These are phyloP conservation scores for Periglandula ipomoeae DNA, from an alignment of 2,329 filamentous ascomycete species.

Conservation along the genomic window DNA sequence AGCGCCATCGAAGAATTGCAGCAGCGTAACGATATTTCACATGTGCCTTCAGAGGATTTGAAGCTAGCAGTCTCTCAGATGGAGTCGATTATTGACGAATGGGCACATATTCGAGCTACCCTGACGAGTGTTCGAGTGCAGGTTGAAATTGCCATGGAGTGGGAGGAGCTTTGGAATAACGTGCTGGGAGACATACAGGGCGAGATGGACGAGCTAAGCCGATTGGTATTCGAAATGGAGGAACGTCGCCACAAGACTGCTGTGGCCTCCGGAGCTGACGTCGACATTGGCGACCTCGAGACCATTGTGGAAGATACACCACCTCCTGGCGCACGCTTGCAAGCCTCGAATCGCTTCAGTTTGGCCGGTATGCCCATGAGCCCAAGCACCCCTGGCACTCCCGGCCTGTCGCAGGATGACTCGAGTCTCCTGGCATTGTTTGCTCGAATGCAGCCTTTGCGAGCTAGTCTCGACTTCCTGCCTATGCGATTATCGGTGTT, in stretches of 20 bases:
- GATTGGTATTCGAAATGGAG: slow-evolving; percentile 94
- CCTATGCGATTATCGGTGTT: slow-evolving; percentile 92
- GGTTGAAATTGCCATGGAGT: slow-evolving; percentile 96
- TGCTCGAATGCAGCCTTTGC: slow-evolving; percentile 86
- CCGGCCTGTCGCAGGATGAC: slow-evolving; percentile 63
- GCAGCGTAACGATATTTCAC: slow-evolving; percentile 62
- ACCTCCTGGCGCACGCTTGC: slow-evolving; percentile 39
- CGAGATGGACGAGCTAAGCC: slow-evolving; percentile 70
- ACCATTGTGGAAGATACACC: slow-evolving; percentile 89
- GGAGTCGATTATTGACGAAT: slow-evolving; percentile 77
- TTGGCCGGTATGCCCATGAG: slow-evolving; percentile 54
- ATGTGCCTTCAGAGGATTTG: slow-evolving; percentile 63
- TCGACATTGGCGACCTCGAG: slow-evolving; percentile 81
- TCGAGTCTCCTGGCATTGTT: slow-evolving; percentile 83
- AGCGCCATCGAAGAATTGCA: slow-evolving; percentile 90
- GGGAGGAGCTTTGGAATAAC: slow-evolving; percentile 93
- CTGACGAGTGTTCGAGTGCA: slow-evolving; percentile 77
- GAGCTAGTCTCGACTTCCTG: slow-evolving; percentile 88
- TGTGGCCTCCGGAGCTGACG: slow-evolving; percentile 52
- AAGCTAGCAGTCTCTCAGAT: slow-evolving; percentile 74
- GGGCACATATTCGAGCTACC: slow-evolving; percentile 70
- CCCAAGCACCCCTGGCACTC: slow-evolving; percentile 48
- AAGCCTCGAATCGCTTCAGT: slow-evolving; percentile 58
- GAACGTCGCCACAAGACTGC: slow-evolving; percentile 80
- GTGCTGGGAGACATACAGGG: slow-evolving; percentile 88